These are phyloP conservation scores for Colletotrichum sp. DNA, from an alignment of 2,329 filamentous ascomycete species.

Conservation along the genomic window DNA sequence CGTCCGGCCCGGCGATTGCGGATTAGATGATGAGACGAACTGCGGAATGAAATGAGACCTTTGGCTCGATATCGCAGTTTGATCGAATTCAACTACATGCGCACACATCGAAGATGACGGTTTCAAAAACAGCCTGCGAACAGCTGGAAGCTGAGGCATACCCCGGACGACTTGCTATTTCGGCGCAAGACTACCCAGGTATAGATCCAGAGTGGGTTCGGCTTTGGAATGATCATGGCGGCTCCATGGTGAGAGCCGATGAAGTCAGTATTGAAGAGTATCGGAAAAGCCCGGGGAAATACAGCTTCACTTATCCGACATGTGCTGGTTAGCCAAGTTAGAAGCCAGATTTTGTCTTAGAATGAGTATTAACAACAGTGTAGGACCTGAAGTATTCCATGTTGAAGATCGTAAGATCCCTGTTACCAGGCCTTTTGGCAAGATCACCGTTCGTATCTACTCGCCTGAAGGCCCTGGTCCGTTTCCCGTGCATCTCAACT, in stretches of 20 bases:
- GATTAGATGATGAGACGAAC: neutral
- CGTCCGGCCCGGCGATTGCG: neutral
- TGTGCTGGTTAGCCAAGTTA: slow-evolving; percentile 19
- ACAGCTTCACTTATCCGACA: slow-evolving; percentile 34
- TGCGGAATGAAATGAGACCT: neutral
- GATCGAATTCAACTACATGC: neutral
- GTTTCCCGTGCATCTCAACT: slow-evolving; percentile 29
- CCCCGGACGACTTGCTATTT: neutral
- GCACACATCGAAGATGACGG: neutral
- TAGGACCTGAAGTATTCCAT: slow-evolving; percentile 7
- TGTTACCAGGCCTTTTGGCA: slow-evolving; percentile 27
- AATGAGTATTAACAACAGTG: fast-evolving
- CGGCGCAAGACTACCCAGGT: slow-evolving; percentile 18
- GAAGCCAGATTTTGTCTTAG: too few relatives aligned
- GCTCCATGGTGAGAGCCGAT: slow-evolving; percentile 29
- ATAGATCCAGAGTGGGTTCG: slow-evolving; percentile 32
- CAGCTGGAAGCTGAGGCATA: neutral
- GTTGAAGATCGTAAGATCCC: slow-evolving; percentile 24
- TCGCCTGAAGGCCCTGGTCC: slow-evolving; percentile 29
- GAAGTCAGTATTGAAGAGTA: slow-evolving; percentile 32
- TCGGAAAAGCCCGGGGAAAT: slow-evolving; percentile 26
- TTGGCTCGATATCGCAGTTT: neutral
- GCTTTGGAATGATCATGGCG: slow-evolving; percentile 32
- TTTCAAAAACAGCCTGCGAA: neutral
- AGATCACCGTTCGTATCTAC: slow-evolving; percentile 29